Evolutionary conservation across 768 basidiomycete species (phyloP).

Genomic region (Multifurca ochricompacta): DNA sequence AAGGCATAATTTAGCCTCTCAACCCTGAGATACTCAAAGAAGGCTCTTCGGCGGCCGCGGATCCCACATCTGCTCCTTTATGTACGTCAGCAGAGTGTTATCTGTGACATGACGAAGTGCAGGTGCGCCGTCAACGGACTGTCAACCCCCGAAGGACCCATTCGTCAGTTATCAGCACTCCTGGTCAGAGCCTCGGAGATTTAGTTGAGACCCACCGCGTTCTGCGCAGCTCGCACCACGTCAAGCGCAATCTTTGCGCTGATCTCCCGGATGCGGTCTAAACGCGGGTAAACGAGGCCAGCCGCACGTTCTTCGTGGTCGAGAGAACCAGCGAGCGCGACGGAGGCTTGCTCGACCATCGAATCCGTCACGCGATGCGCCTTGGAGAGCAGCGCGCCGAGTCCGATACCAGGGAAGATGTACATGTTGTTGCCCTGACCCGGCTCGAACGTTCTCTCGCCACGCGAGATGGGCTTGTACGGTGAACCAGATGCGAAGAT

Average conservation of each 20-base stretch:
- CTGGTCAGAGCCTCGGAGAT: background rate
- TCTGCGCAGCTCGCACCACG: constrained; percentile 77
- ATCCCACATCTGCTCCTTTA: constrained; percentile 68
- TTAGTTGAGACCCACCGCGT: constrained; percentile 41
- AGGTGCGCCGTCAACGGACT: constrained; percentile 24
- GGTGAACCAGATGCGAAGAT: constrained; percentile 89
- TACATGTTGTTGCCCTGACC: constrained; percentile 97
- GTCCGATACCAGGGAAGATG: constrained; percentile 71
- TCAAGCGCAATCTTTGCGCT: constrained; percentile 62
- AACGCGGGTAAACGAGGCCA: constrained; percentile 74
- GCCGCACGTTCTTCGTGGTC: constrained; percentile 56
- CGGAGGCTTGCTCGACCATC: constrained; percentile 85
- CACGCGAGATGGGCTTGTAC: constrained; percentile 56
- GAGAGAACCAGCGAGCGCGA: constrained; percentile 69
- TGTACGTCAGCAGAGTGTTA: constrained; percentile 42
- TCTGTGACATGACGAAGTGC: constrained; percentile 53
- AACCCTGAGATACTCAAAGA: constrained; percentile 1
- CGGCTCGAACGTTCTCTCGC: constrained; percentile 55
- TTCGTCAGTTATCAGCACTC: constrained; percentile 4
- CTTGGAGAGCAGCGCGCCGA: constrained; percentile 66
- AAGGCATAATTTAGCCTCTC: background rate
- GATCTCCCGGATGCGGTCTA: constrained; percentile 83
- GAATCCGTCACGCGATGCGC: constrained; percentile 68
- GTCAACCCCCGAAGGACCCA: background rate
- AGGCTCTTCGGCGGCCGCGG: constrained; percentile 30